A percentile compares a stretch with the other conserved stretches of the same genome.
phyloP scores from a whole-genome alignment of 2,329 filamentous ascomycete species.

The Cladophialophora exuberans region DNA sequence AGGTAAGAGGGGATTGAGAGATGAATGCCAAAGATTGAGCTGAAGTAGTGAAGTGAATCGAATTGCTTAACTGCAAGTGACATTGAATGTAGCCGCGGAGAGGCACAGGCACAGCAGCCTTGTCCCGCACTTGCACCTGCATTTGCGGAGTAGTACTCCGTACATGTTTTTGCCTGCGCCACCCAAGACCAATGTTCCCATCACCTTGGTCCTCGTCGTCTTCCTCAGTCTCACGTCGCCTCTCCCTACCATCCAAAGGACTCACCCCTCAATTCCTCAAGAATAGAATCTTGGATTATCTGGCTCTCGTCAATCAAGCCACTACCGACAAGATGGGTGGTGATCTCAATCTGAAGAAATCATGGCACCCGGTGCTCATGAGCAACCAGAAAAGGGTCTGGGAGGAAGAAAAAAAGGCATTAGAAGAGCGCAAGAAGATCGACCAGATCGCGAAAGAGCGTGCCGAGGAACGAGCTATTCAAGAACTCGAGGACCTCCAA shows the following conservation, averaged over 20 bases:
- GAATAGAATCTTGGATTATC: too few relatives aligned
- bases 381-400: conserved; percentile 90
- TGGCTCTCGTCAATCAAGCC: not conserved
- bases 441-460: conserved; percentile 91
- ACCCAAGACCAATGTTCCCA: not conserved
- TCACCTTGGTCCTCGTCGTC: not conserved
- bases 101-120: conserved; percentile 2
- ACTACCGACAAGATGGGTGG: conserved; percentile 72
- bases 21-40: too few relatives aligned
- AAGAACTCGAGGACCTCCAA: conserved; percentile 87
- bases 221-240: too few relatives aligned
- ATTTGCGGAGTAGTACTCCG: conserved; percentile 19
- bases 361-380: conserved; percentile 89
- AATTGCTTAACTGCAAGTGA: too few relatives aligned
- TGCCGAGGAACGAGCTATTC: conserved; percentile 87
- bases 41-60: too few relatives aligned
- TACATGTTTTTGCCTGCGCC: not conserved
- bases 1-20: too few relatives aligned
- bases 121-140: not conserved
- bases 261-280: too few relatives aligned
- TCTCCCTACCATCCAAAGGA: too few relatives aligned
- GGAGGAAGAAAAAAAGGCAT: conserved; percentile 87
- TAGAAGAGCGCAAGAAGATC: conserved; percentile 92
- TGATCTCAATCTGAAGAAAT: conserved; percentile 75
- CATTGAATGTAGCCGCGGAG: not conserved